phyloP scores from a whole-genome alignment of 805 yeast genomes.

The Kuraishia hungarica region DNA sequence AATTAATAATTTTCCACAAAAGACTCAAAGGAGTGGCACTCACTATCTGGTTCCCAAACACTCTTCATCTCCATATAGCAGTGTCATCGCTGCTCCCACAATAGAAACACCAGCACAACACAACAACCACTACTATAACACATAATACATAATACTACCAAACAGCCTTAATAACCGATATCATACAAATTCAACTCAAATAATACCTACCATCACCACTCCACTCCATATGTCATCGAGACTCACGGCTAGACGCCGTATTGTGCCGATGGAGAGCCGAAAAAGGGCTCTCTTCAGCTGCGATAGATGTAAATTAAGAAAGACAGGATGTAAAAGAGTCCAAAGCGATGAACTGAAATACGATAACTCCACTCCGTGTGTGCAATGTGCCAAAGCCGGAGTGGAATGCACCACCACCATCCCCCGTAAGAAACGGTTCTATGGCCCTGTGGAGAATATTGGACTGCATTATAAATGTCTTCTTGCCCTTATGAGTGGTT shows the following conservation, averaged over 20 bases:
- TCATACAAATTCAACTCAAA: too few species aligned
- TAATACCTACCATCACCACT: neutral
- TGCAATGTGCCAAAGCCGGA: constrained; percentile 26
- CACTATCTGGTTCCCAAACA: too few species aligned
- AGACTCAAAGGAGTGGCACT: too few species aligned
- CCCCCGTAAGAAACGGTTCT: constrained; percentile 31
- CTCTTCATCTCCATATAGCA: too few species aligned
- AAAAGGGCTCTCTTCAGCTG: constrained; percentile 33
- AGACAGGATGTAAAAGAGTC: constrained; percentile 31
- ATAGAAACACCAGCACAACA: too few species aligned
- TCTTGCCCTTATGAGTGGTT: constrained; percentile 25
- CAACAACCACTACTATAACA: too few species aligned
- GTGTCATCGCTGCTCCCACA: too few species aligned
- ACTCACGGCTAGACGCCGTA: neutral
- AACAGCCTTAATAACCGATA: too few species aligned
- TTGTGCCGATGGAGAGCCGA: constrained; percentile 1
- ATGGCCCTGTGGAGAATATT: constrained; percentile 33
- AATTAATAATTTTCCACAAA: too few species aligned
- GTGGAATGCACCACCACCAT: constrained; percentile 31
- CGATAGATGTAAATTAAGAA: constrained; percentile 35
- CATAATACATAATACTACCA: too few species aligned
- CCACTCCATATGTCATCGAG: neutral
- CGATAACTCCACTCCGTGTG: constrained; percentile 31
- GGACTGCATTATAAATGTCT: constrained; percentile 35
- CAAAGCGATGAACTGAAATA: constrained; percentile 21